Evolutionary conservation across 2,329 filamentous ascomycete species (phyloP).

Genomic region (Proliferodiscus dingleyae): DNA sequence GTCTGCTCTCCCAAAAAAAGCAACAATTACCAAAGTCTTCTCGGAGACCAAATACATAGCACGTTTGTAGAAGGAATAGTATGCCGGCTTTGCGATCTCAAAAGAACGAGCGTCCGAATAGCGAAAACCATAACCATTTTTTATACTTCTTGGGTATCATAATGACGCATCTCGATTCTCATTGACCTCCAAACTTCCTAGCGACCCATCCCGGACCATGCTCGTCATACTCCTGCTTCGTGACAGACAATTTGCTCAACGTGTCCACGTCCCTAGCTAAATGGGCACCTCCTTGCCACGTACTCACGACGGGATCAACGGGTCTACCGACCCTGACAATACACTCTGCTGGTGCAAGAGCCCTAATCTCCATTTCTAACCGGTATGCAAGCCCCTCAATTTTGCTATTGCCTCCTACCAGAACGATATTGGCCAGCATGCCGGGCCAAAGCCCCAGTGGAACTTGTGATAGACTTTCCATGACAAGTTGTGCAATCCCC

Average conservation of each 20-base stretch:
- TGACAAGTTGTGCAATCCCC: slow-evolving; percentile 75
- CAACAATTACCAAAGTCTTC: no score
- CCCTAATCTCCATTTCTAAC: slow-evolving; percentile 68
- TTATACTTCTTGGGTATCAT: neutral
- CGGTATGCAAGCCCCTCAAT: slow-evolving; percentile 79
- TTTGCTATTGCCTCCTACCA: slow-evolving; percentile 80
- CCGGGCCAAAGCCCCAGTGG: slow-evolving; percentile 81
- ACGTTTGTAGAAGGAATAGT: no score
- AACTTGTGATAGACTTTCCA: slow-evolving; percentile 69
- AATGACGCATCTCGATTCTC: neutral
- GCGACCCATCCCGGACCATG: slow-evolving; percentile 71
- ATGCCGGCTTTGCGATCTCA: no score
- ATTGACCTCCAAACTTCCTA: slow-evolving; percentile 58
- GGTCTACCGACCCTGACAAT: slow-evolving; percentile 68
- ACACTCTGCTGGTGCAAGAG: slow-evolving; percentile 70
- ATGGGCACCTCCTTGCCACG: slow-evolving; percentile 80
- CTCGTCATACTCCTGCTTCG: slow-evolving; percentile 86
- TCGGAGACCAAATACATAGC: no score
- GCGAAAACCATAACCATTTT: no score
- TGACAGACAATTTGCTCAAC: slow-evolving; percentile 66
- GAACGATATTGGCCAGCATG: slow-evolving; percentile 78
- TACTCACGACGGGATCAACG: slow-evolving; percentile 69
- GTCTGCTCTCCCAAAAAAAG: no score
- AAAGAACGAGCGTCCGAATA: no score
- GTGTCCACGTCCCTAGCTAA: slow-evolving; percentile 64